phyloP scores from a whole-genome alignment of 768 basidiomycete genomes.

The Amanita fuliginea region DNA sequence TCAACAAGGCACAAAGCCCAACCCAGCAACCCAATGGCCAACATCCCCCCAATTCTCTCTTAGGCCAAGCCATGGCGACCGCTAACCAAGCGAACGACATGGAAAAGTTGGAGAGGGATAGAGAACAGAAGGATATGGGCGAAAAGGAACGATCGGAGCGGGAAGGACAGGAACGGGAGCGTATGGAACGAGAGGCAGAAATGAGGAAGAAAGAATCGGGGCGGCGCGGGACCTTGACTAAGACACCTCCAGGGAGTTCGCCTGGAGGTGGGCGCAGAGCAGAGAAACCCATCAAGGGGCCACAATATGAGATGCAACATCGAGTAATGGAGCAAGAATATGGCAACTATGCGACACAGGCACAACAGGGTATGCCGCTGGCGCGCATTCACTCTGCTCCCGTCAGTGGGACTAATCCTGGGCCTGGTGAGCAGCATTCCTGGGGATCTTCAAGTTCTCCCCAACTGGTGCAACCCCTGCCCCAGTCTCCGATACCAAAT shows the following conservation, averaged over 20 bases:
- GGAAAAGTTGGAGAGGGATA: conserved; percentile 28
- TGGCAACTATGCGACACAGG: conserved; percentile 30
- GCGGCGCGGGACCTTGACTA: conserved; percentile 55
- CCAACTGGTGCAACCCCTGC: conserved; percentile 17
- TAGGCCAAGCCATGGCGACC: conserved; percentile 17
- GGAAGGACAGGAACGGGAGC: conserved; percentile 31
- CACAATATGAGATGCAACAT: conserved; percentile 92
- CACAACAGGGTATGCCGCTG: conserved; percentile 19
- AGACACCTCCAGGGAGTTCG: conserved; percentile 37
- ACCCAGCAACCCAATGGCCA: conserved; percentile 24
- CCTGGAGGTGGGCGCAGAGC: conserved; percentile 50
- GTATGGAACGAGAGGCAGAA: conserved; percentile 34
- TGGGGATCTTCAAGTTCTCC: conserved; percentile 17
- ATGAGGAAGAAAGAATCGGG: conserved; percentile 46
- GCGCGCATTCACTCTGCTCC: conserved; percentile 16
- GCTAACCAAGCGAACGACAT: conserved; percentile 18
- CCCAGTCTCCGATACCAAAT: conserved; percentile 18
- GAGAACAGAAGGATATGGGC: conserved; percentile 24
- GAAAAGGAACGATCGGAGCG: conserved; percentile 30
- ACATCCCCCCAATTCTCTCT: conserved; percentile 13
- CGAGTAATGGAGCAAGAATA: conserved; percentile 90
- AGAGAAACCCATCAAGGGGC: conserved; percentile 80
- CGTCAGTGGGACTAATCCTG: conserved; percentile 11
- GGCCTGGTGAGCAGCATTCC: conserved; percentile 18
- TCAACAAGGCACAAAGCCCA: conserved; percentile 75